Evolutionary conservation across 305 asterid genomes (phyloP).

Genomic region (Stenogyne calaminthoides): DNA sequence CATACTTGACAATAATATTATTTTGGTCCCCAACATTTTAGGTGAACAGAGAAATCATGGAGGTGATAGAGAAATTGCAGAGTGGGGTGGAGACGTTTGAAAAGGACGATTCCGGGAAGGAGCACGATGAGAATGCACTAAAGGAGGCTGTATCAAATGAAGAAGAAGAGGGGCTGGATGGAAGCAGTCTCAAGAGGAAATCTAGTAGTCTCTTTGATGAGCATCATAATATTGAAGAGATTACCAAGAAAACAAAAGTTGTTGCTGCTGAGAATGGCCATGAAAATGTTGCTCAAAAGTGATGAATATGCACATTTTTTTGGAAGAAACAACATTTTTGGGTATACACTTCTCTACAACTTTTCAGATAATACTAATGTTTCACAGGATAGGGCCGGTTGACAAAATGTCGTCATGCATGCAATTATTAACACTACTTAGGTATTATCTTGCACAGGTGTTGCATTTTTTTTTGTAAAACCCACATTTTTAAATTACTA

Average conservation of each 20-base stretch:
- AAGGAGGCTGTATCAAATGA: slow-evolving; percentile 1
- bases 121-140: slow-evolving; percentile 3
- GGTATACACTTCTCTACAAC: no score
- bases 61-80: slow-evolving; percentile 61
- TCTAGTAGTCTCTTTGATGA: slow-evolving; percentile 22
- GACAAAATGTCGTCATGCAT: no score
- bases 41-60: slow-evolving; percentile 79
- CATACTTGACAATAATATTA: not conserved
- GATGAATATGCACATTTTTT: not conserved
- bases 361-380: no score
- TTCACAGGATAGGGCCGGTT: no score
- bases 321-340: not conserved
- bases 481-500: no score
- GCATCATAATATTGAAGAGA: slow-evolving; percentile 9
- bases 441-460: no score
- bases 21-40: slow-evolving; percentile 19
- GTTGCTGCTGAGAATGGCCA: slow-evolving; percentile 29
- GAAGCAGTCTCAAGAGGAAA: slow-evolving; percentile 44
- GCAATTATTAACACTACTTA: no score
- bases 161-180: slow-evolving; percentile 27
- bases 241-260: slow-evolving; percentile 41
- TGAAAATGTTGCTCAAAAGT: not conserved
- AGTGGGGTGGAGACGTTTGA: slow-evolving; percentile 36
- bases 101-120: slow-evolving; percentile 9
- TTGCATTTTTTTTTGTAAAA: no score